phyloP scores from a whole-genome alignment of 1,284 basidiomycete species.

The Cryptococcus jaspeensis region DNA sequence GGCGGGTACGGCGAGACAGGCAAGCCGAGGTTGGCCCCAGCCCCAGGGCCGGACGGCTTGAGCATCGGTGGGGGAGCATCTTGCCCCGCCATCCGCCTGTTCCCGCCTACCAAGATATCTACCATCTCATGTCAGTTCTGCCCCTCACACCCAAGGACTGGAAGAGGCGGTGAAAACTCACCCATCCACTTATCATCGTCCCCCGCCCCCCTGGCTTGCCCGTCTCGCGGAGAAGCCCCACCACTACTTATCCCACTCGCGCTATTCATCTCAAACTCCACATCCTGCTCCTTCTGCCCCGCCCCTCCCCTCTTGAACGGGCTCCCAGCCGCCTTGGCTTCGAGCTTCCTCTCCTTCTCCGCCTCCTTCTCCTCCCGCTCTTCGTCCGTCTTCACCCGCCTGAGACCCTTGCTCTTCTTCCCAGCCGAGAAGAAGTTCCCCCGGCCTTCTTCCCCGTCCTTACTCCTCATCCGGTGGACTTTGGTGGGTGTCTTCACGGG shows the following conservation, averaged over 20 bases:
- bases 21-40: conserved; percentile 27
- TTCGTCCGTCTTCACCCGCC: conserved; percentile 31
- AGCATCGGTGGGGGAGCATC: conserved; percentile 48
- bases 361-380: no score
- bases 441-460: conserved; percentile 36
- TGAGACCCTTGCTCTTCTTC: conserved; percentile 23
- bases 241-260: conserved; percentile 37
- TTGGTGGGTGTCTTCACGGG: background rate
- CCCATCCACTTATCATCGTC: conserved; percentile 53
- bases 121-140: no score
- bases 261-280: conserved; percentile 46
- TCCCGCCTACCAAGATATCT: conserved; percentile 74
- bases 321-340: no score
- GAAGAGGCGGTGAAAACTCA: conserved; percentile 26
- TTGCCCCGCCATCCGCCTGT: conserved; percentile 62
- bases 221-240: background rate
- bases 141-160: no score
- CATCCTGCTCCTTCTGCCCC: conserved; percentile 49
- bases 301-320: conserved; percentile 36
- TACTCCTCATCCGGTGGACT: background rate
- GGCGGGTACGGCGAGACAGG: conserved; percentile 24
- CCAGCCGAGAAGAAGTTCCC: conserved; percentile 50
- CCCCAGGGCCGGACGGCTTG: background rate
- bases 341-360: conserved; percentile 25
- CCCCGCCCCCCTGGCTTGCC: conserved; percentile 4